Conservation (phyloP, 805 yeast genomes). For the Starmera pachycereana region DNA sequence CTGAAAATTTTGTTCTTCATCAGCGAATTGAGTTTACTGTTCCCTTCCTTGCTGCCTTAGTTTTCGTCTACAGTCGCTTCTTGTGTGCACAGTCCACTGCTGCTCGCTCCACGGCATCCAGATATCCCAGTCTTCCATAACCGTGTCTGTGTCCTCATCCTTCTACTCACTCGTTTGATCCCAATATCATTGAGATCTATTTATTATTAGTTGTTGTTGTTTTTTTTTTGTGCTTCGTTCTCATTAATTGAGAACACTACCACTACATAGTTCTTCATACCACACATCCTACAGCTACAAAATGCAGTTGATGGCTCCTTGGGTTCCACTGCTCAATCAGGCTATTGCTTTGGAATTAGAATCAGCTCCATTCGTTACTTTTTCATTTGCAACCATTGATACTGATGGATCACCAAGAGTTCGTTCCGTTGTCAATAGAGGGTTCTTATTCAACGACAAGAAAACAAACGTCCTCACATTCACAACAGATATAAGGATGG, state of each 20-base stretch:
- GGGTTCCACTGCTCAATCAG: slow-evolving; percentile 59
- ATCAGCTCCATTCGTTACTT: slow-evolving; percentile 41
- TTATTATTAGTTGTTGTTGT: too few species aligned
- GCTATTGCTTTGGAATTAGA: slow-evolving; percentile 39
- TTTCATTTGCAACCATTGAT: slow-evolving; percentile 63
- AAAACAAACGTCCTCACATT: slow-evolving; percentile 58
- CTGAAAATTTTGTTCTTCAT: too few species aligned
- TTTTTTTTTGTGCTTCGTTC: background rate
- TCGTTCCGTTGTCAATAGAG: slow-evolving; percentile 63
- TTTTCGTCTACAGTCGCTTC: too few species aligned
- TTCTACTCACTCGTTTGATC: background rate
- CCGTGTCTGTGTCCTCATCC: too few species aligned
- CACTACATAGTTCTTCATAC: background rate
- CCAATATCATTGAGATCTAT: background rate
- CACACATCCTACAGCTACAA: too few species aligned
- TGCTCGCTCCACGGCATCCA: too few species aligned
- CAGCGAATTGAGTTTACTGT: too few species aligned
- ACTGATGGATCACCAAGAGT: slow-evolving; percentile 43
- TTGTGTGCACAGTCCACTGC: too few species aligned
- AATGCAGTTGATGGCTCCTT: slow-evolving; percentile 50
- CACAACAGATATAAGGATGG: slow-evolving; percentile 63
- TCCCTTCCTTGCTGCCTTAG: too few species aligned
- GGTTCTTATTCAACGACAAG: slow-evolving; percentile 62
- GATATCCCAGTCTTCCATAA: too few species aligned
- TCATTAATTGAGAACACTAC: background rate